phyloP scores from a whole-genome alignment of 2,329 filamentous ascomycete species.

The Cladophialophora immunda region DNA sequence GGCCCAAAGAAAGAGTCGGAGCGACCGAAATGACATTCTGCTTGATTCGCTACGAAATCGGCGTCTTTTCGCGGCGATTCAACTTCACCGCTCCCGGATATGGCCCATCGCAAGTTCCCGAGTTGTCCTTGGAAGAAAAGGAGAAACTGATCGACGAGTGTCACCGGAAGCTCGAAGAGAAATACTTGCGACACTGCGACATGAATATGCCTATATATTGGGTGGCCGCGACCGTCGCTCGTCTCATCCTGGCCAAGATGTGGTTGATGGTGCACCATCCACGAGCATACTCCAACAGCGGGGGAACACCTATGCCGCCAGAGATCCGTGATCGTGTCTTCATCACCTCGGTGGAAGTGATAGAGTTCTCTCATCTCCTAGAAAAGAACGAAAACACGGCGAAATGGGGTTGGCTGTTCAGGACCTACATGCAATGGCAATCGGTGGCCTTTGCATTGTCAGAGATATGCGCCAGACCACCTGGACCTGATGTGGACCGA shows the following conservation, averaged over 20 bases:
- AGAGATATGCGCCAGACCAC: constrained; percentile 66
- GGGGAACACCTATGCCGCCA: constrained; percentile 64
- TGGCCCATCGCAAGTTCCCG: constrained; percentile 33
- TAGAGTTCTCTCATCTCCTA: constrained; percentile 74
- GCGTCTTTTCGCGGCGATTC: constrained; percentile 51
- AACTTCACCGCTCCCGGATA: constrained; percentile 47
- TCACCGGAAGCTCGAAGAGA: constrained; percentile 63
- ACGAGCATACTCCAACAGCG: constrained; percentile 60
- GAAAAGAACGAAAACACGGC: constrained; percentile 69
- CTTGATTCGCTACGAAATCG: constrained; percentile 64
- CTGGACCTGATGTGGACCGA: constrained; percentile 65
- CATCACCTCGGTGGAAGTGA: constrained; percentile 75
- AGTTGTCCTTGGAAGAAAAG: constrained; percentile 45
- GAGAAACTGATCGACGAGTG: constrained; percentile 60
- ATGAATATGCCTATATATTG: constrained; percentile 67
- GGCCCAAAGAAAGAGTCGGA: constrained; percentile 59
- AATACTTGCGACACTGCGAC: constrained; percentile 63
- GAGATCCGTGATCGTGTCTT: constrained; percentile 75
- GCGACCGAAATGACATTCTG: constrained; percentile 63
- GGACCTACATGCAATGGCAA: constrained; percentile 72
- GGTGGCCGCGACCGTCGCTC: constrained; percentile 72
- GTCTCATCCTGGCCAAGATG: constrained; percentile 79
- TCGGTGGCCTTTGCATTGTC: constrained; percentile 69
- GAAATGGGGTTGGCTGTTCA: constrained; percentile 72
- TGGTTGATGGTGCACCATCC: constrained; percentile 81